Percentiles rank a stretch among this genome's conserved stretches.
These are phyloP conservation scores for Meredithiella fracta DNA, from an alignment of 2,329 filamentous ascomycete genomes.

Conservation along the genomic window DNA sequence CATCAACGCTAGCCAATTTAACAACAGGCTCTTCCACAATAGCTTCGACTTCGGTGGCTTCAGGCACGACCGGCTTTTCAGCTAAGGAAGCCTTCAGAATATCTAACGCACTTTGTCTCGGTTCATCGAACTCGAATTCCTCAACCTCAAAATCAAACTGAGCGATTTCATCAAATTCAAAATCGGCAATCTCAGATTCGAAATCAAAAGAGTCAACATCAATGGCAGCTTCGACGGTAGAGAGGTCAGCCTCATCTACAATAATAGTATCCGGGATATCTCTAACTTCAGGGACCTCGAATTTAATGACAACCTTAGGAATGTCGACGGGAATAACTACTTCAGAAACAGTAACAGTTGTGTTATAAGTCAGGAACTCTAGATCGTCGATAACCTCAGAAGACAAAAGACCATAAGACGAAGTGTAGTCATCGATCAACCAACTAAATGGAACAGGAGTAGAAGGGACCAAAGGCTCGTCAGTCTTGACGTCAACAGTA, in stretches of 20 bases:
- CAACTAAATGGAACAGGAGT: no score
- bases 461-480: no score
- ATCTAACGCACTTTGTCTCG: background rate
- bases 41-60: background rate
- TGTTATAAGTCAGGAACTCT: no score
- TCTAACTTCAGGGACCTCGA: no score
- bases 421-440: no score
- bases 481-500: background rate
- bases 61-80: background rate
- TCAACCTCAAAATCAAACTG: constrained; percentile 2
- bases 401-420: no score
- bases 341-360: no score
- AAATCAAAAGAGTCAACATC: background rate
- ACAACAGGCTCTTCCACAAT: no score
- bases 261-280: background rate
- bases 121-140: constrained; percentile 1
- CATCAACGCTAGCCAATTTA: no score
- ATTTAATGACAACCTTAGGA: background rate
- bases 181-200: background rate
- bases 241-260: background rate
- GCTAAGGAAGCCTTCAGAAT: background rate
- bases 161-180: background rate
- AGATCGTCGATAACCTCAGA: no score
- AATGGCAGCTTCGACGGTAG: background rate
- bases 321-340: no score